These are phyloP conservation scores for Sphagnum tenellum DNA, from an alignment of 225 moss, liverwort and hornwort species.

Conservation along the genomic window DNA sequence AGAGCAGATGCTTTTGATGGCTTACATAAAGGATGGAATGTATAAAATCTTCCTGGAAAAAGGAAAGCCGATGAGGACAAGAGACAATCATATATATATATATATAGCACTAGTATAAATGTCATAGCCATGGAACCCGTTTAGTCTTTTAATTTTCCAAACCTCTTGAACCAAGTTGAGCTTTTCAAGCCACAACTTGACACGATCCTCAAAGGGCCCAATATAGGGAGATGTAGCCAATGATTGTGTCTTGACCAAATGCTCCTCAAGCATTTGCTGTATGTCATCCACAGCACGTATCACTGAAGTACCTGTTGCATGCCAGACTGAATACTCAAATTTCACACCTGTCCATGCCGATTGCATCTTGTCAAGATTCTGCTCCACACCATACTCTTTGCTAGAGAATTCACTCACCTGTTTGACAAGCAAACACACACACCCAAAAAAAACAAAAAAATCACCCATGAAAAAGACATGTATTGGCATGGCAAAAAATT, in stretches of 20 bases:
- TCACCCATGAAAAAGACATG: too few relatives aligned
- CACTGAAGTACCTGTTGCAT: slow-evolving; percentile 42
- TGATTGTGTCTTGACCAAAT: slow-evolving; percentile 67
- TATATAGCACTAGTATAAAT: not conserved
- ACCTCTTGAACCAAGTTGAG: slow-evolving; percentile 67
- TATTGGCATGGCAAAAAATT: too few relatives aligned
- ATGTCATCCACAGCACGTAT: slow-evolving; percentile 62
- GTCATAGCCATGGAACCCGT: not conserved
- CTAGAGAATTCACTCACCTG: slow-evolving; percentile 67
- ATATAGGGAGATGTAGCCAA: slow-evolving; percentile 72
- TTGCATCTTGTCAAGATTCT: slow-evolving; percentile 60
- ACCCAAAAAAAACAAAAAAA: too few relatives aligned
- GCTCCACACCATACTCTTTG: slow-evolving; percentile 69
- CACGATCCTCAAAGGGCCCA: slow-evolving; percentile 67
- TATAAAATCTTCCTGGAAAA: too few relatives aligned
- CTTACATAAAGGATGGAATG: too few relatives aligned
- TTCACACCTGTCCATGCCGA: slow-evolving; percentile 52
- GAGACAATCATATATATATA: too few relatives aligned
- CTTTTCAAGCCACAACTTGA: slow-evolving; percentile 62
- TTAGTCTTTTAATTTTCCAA: not conserved
- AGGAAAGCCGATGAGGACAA: too few relatives aligned
- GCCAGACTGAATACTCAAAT: slow-evolving; percentile 52
- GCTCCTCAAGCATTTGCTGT: slow-evolving; percentile 70
- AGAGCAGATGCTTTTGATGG: too few relatives aligned
- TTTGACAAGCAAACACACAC: too few relatives aligned